phyloP scores from a whole-genome alignment of 345 rosid species.

The Populus nigra region DNA sequence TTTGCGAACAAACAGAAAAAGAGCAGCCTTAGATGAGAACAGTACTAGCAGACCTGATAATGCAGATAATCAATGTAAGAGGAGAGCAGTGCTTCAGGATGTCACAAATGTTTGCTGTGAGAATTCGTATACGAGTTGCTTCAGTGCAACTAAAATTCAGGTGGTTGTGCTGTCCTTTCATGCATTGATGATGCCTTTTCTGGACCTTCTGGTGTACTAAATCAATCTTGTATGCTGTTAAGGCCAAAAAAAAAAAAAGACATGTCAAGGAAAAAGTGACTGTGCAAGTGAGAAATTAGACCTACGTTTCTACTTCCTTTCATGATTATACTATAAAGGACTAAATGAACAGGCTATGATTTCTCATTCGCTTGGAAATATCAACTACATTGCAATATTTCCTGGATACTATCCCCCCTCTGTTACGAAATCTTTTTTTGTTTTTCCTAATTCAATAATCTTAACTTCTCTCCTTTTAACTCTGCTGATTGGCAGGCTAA shows the following conservation, averaged over 20 bases:
- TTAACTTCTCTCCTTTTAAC: not conserved
- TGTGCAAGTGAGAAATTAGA: not conserved
- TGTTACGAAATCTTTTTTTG: not conserved
- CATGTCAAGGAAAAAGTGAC: not conserved
- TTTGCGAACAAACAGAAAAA: slow-evolving; percentile 40
- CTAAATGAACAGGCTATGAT: not conserved
- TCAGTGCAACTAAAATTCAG: slow-evolving; percentile 54
- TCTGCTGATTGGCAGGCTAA: slow-evolving; percentile 44
- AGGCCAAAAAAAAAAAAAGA: not conserved
- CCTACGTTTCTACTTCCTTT: not conserved
- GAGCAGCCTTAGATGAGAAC: slow-evolving; percentile 53
- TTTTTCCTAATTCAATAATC: not conserved
- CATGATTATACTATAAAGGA: not conserved
- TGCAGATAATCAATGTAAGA: slow-evolving; percentile 39
- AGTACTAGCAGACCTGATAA: slow-evolving; percentile 29
- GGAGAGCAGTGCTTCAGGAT: slow-evolving; percentile 69
- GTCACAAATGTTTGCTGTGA: slow-evolving; percentile 60
- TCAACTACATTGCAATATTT: slow-evolving; percentile 1
- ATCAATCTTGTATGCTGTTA: not conserved
- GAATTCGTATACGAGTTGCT: slow-evolving; percentile 43
- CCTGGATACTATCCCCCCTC: not conserved
- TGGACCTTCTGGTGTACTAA: not conserved
- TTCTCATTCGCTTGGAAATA: not conserved
- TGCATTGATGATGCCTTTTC: not conserved
- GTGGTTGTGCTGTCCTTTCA: slow-evolving; percentile 30